Conservation (phyloP, 345 rosid species). For the Luvunga scandens region DNA sequence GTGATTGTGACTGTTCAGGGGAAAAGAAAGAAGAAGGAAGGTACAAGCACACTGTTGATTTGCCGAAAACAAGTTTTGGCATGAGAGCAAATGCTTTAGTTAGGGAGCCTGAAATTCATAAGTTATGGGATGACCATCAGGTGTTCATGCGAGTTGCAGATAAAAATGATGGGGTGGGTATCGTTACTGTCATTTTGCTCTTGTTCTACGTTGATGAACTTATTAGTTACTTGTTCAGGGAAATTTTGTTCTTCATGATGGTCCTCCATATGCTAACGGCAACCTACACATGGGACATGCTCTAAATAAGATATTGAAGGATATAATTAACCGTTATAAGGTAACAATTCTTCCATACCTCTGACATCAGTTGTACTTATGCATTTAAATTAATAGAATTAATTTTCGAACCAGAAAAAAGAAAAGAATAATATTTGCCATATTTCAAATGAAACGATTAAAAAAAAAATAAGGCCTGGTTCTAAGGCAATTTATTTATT, state of each 20-base stretch:
- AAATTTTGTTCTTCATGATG: slow-evolving; percentile 89
- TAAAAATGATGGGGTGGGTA: slow-evolving; percentile 74
- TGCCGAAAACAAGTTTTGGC: slow-evolving; percentile 82
- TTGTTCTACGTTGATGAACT: slow-evolving; percentile 18
- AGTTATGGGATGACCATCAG: slow-evolving; percentile 80
- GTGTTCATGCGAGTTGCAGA: slow-evolving; percentile 74
- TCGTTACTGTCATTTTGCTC: slow-evolving; percentile 5
- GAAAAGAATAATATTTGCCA: background rate
- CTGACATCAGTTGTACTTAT: slow-evolving; percentile 6
- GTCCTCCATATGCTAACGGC: slow-evolving; percentile 98
- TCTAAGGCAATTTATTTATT: background rate
- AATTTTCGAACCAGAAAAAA: background rate
- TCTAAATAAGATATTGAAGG: slow-evolving; percentile 90
- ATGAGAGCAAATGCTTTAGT: slow-evolving; percentile 87
- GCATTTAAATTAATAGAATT: background rate
- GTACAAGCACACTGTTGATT: slow-evolving; percentile 87
- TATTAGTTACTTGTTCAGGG: slow-evolving; percentile 47
- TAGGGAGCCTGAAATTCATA: slow-evolving; percentile 94
- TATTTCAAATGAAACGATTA: background rate
- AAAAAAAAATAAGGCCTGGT: background rate
- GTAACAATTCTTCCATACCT: slow-evolving; percentile 32
- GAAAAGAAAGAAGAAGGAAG: slow-evolving; percentile 81
- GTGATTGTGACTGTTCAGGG: slow-evolving; percentile 43
- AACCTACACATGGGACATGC: slow-evolving; percentile 96
- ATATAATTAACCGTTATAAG: slow-evolving; percentile 92